Evolutionary conservation across 805 yeast genomes (phyloP), one percentile per base, ranked within the genome.

Genomic region (Pichia phayaonensis): DNA sequence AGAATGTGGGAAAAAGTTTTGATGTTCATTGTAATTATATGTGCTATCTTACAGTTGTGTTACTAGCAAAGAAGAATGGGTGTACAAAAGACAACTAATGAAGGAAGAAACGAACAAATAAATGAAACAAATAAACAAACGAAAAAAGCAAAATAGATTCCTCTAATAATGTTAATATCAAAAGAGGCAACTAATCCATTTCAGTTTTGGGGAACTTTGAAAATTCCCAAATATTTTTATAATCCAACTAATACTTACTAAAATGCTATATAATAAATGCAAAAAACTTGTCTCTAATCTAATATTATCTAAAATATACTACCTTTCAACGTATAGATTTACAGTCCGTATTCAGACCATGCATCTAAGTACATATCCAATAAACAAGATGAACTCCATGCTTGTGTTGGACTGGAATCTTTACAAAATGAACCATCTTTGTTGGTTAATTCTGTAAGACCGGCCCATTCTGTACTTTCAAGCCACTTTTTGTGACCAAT

Each of bases 361-460:
- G 79, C 64, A 60, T 89, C 96, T 55, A 76, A 74, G 64, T 80
- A 86, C 48, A 92, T 69, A 64, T 92, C 98, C 31, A 92, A 66
- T 51, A 94, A 67, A 60, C 97, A 87, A 2, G 94, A 83, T 0
- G 92, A 71, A 63, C 96, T 87, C 99, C 99, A 92, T 0, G 98
- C 97, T 65, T 92, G 99, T 0, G 97, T 84, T 3, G 97, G 97
- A 56, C 95, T 86, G 2, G 96, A 87, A 65, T 94, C 98, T 18
- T 64, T 61, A 64, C 99, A 92, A 11, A 81, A 59, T 29, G 72
- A 83, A 2, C 98, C 98, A 59, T 85, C 83, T 67, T 86, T 88
- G 62, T 92, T 89, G 2, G 98, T 89, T 61, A 92, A 73, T 65
- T 92, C 99, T 0, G 98, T 81, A 56, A 92, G 70, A 0, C 99